Evolutionary conservation across 2,329 filamentous ascomycete species (phyloP).

Genomic region (Botrytis aclada): DNA sequence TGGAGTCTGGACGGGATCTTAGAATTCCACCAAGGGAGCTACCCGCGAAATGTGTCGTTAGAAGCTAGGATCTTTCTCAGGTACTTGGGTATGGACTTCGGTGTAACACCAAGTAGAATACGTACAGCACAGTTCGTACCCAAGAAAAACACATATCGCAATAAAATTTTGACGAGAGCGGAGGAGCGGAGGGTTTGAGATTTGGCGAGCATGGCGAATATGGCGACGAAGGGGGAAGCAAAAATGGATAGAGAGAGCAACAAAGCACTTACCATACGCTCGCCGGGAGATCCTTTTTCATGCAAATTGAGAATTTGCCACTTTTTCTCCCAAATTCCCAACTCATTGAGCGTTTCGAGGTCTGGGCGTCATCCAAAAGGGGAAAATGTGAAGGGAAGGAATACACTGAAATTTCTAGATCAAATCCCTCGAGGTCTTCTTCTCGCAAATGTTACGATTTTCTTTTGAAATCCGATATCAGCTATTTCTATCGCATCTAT

Average conservation of each 20-base stretch:
- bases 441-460: constrained; percentile 5
- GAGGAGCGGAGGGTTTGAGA: background rate
- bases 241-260: background rate
- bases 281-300: constrained; percentile 12
- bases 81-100: background rate
- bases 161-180: background rate
- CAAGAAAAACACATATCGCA: background rate
- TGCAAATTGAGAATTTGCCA: background rate
- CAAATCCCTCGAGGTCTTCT: background rate
- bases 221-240: background rate
- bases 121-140: background rate
- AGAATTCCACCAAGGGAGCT: background rate
- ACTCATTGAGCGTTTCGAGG: background rate
- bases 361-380: background rate
- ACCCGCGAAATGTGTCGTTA: background rate
- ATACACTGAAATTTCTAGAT: background rate
- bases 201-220: background rate
- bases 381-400: background rate
- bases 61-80: constrained; percentile 4
- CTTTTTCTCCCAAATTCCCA: background rate
- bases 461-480: constrained; percentile 3
- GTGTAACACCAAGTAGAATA: background rate
- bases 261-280: constrained; percentile 17
- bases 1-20: background rate
- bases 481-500: constrained; percentile 9